A percentile compares a stretch with the other conserved stretches of the same genome.
These are phyloP conservation scores for Lachancea quebecensis DNA, from an alignment of 805 yeast species.

Conservation along the genomic window DNA sequence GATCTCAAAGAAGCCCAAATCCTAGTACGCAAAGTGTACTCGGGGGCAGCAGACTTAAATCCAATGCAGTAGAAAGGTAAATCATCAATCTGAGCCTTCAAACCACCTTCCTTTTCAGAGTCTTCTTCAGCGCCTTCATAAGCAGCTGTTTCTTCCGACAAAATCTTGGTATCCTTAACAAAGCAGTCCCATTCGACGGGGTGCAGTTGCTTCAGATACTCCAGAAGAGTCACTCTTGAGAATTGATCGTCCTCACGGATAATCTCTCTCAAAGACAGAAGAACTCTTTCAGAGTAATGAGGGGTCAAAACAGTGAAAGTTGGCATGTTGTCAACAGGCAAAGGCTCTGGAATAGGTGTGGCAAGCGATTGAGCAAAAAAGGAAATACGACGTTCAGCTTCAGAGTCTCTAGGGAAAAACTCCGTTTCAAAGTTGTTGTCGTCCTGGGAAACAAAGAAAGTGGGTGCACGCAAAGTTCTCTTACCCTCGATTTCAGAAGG, in stretches of 20 bases:
- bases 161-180: conserved; percentile 89
- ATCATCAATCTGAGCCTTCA: conserved; percentile 83
- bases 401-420: conserved; percentile 94
- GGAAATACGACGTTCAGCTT: conserved; percentile 98
- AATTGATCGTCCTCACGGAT: conserved; percentile 96
- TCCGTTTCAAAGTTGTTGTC: conserved; percentile 91
- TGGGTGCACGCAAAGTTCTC: conserved; percentile 97
- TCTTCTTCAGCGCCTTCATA: conserved; percentile 42
- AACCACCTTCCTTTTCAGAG: conserved; percentile 51
- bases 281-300: conserved; percentile 78
- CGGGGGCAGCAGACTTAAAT: conserved; percentile 96
- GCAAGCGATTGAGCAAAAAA: conserved; percentile 99
- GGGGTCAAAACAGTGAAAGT: conserved; percentile 88
- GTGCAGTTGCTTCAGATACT: conserved; percentile 89
- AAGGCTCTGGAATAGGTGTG: conserved; percentile 97
- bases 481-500: conserved; percentile 98
- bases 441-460: conserved; percentile 97
- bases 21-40: conserved; percentile 90
- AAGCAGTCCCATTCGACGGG: conserved; percentile 98
- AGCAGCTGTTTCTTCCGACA: conserved; percentile 91
- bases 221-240: conserved; percentile 88
- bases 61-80: conserved; percentile 94
- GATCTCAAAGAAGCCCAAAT: conserved; percentile 98
- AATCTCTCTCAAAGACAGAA: conserved; percentile 79
- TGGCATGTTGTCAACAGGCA: conserved; percentile 99